A percentile compares a stretch with the other conserved stretches of the same genome.
Evolutionary conservation across 1,139 yeast species (phyloP).

Genomic region (Debaryomyces singareniensis): DNA sequence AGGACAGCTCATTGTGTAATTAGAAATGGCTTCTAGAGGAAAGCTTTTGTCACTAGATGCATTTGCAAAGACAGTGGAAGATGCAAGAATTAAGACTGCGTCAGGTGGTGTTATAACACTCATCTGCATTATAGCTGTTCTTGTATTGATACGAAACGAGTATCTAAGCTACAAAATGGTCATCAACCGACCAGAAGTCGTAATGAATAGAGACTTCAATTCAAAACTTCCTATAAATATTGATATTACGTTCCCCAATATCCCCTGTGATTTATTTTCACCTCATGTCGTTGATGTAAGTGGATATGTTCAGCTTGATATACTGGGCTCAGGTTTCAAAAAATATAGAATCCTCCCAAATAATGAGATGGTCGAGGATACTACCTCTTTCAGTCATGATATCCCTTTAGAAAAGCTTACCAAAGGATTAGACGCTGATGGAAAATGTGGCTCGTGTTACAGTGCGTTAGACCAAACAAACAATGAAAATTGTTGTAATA

Average conservation of each 20-base stretch:
- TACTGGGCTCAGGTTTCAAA: constrained; percentile 63
- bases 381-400: constrained; percentile 21
- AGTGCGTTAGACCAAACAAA: constrained; percentile 68
- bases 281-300: constrained; percentile 65
- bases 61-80: constrained; percentile 91
- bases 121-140: constrained; percentile 55
- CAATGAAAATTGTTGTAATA: constrained; percentile 72
- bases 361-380: constrained; percentile 25
- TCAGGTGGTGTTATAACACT: constrained; percentile 88
- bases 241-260: constrained; percentile 72
- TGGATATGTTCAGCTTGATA: constrained; percentile 76
- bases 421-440: constrained; percentile 31
- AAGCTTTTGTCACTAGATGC: constrained; percentile 72
- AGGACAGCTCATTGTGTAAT: neutral
- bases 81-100: constrained; percentile 80
- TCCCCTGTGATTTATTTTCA: constrained; percentile 69
- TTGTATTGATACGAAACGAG: constrained; percentile 64
- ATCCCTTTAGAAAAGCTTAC: constrained; percentile 28
- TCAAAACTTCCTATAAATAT: constrained; percentile 70
- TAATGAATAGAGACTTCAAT: constrained; percentile 81
- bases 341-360: constrained; percentile 53
- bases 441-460: constrained; percentile 80
- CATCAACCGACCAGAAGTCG: constrained; percentile 71
- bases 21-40: constrained; percentile 30
- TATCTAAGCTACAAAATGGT: constrained; percentile 67